A percentile compares a stretch with the other conserved stretches of the same genome.
Evolutionary conservation across 805 yeast genomes (phyloP).

Genomic region (Komagataella kurtzmanii): DNA sequence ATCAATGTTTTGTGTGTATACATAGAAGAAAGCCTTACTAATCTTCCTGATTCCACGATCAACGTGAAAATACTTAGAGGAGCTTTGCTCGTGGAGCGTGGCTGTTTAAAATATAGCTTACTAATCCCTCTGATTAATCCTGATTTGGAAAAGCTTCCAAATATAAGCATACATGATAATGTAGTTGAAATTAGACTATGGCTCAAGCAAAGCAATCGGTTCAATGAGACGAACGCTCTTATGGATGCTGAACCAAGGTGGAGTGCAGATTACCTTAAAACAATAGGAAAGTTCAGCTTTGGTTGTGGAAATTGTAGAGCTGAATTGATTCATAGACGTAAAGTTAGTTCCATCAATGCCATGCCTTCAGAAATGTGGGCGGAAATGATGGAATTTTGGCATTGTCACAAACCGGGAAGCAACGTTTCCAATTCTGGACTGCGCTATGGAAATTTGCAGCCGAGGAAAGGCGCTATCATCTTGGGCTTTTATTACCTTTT

Average conservation of each 20-base stretch:
- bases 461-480: slow-evolving; percentile 26
- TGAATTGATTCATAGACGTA: slow-evolving; percentile 14
- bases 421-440: slow-evolving; percentile 12
- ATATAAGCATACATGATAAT: background rate
- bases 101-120: background rate
- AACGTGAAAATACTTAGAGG: background rate
- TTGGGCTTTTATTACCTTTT: slow-evolving; percentile 47
- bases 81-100: background rate
- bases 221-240: background rate
- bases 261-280: background rate
- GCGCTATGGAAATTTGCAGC: slow-evolving; percentile 29
- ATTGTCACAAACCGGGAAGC: slow-evolving; percentile 68
- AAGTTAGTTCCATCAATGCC: slow-evolving; percentile 27
- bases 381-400: slow-evolving; percentile 96
- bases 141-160: background rate
- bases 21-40: background rate
- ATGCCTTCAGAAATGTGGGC: slow-evolving; percentile 93
- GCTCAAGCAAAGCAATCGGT: background rate
- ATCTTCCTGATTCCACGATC: too few relatives aligned
- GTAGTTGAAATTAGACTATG: background rate
- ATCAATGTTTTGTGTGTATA: background rate
- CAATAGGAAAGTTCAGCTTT: background rate
- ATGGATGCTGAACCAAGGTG: slow-evolving; percentile 1
- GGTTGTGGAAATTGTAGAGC: slow-evolving; percentile 1
- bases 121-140: background rate